These are phyloP conservation scores for Coniochaeta pulveracea DNA, from an alignment of 2,329 filamentous ascomycete species.

Conservation along the genomic window DNA sequence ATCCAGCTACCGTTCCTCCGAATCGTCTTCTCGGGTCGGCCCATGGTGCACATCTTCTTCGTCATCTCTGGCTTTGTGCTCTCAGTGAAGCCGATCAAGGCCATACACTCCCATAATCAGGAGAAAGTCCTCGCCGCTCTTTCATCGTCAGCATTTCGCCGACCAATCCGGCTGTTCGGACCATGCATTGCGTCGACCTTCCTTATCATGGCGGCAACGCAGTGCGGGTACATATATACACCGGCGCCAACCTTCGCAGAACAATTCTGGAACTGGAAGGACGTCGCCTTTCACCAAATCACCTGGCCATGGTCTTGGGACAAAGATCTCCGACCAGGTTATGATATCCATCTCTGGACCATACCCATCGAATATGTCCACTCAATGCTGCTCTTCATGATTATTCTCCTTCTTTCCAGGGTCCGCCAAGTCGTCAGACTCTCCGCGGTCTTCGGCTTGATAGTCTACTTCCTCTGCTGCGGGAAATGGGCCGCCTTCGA, in stretches of 20 bases:
- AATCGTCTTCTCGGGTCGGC: constrained; percentile 29
- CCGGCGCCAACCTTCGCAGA: constrained; percentile 13
- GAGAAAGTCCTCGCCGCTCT: constrained; percentile 25
- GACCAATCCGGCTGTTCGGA: constrained; percentile 32
- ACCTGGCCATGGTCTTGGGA: constrained; percentile 25
- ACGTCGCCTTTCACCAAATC: constrained; percentile 19
- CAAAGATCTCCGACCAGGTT: constrained; percentile 20
- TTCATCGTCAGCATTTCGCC: constrained; percentile 33
- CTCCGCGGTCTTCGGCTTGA: constrained; percentile 17
- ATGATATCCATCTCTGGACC: constrained; percentile 35
- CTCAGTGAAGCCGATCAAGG: constrained; percentile 29
- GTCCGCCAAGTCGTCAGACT: constrained; percentile 21
- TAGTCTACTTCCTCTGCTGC: constrained; percentile 24
- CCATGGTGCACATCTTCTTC: constrained; percentile 40
- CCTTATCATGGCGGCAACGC: constrained; percentile 22
- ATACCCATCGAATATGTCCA: constrained; percentile 34
- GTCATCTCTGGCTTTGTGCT: constrained; percentile 38
- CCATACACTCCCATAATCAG: constrained; percentile 25
- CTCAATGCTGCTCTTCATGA: constrained; percentile 30
- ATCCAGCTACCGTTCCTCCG: constrained; percentile 33
- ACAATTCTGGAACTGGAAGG: constrained; percentile 19
- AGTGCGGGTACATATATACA: constrained; percentile 16
- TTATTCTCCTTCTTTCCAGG: constrained; percentile 24
- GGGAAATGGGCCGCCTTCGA: constrained; percentile 31
- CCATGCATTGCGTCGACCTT: constrained; percentile 31